These are phyloP conservation scores for Penicillium olsonii DNA, from an alignment of 2,329 filamentous ascomycete species.

Conservation along the genomic window DNA sequence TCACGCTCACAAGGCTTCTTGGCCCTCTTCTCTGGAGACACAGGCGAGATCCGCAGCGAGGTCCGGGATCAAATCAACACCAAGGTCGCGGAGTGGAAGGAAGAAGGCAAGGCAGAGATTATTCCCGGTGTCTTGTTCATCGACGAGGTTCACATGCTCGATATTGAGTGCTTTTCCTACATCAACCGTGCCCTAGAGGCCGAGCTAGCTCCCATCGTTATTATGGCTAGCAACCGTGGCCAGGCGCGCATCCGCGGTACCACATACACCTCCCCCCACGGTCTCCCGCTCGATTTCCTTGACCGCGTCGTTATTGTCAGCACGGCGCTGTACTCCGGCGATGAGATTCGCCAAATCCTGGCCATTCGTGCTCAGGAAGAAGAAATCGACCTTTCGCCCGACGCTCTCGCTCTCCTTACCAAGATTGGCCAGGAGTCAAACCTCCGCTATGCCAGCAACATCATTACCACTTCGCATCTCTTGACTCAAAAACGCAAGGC, in stretches of 20 bases:
- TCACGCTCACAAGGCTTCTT: constrained; percentile 97
- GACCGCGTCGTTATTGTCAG: constrained; percentile 96
- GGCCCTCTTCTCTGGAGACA: constrained; percentile 95
- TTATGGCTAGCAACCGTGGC: constrained; percentile 98
- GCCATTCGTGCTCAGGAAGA: constrained; percentile 93
- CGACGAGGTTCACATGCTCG: constrained; percentile 99
- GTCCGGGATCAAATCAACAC: constrained; percentile 99
- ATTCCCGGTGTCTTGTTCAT: constrained; percentile 97
- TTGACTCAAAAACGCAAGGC: constrained; percentile 82
- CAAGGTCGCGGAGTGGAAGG: constrained; percentile 98
- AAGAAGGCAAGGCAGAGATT: constrained; percentile 98
- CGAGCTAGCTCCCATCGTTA: constrained; percentile 92
- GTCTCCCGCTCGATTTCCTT: constrained; percentile 90
- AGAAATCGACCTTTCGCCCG: constrained; percentile 86
- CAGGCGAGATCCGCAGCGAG: constrained; percentile 94
- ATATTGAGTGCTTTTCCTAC: constrained; percentile 98
- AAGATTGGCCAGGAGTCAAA: constrained; percentile 95
- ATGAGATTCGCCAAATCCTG: constrained; percentile 91
- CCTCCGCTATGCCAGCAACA: constrained; percentile 92
- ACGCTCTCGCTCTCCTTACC: constrained; percentile 87
- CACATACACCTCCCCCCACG: constrained; percentile 89
- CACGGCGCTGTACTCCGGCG: constrained; percentile 77
- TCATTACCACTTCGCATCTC: constrained; percentile 92
- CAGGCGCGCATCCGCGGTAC: constrained; percentile 90
- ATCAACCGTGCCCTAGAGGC: constrained; percentile 96